Evolutionary conservation across 257 asterid species (phyloP).

Genomic region (Capsicum pubescens): DNA sequence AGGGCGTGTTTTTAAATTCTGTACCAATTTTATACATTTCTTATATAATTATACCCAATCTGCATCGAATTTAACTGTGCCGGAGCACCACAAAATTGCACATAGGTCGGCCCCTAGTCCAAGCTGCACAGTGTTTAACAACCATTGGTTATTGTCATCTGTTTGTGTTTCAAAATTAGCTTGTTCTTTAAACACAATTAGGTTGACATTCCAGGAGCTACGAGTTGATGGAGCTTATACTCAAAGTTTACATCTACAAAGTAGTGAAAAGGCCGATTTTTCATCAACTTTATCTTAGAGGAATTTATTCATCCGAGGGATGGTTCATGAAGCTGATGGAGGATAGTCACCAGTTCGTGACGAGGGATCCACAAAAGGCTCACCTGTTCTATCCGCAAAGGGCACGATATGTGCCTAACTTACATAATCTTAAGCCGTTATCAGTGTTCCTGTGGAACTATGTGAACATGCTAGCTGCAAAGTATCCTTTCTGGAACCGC

Average conservation of each 20-base stretch:
- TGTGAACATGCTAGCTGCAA: conserved; percentile 72
- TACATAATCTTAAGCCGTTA: conserved; percentile 76
- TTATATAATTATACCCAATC: too few relatives aligned
- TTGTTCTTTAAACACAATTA: conserved; percentile 23
- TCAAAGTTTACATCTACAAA: conserved; percentile 71
- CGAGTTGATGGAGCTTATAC: conserved; percentile 85
- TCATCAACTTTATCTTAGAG: conserved; percentile 65
- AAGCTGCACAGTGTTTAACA: background rate
- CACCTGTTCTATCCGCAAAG: conserved; percentile 79
- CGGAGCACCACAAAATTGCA: too few relatives aligned
- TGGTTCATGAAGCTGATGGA: conserved; percentile 91
- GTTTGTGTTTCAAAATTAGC: conserved; percentile 4
- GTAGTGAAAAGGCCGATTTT: conserved; percentile 81
- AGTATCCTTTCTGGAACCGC: conserved; percentile 90
- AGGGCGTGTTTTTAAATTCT: too few relatives aligned
- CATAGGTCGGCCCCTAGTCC: too few relatives aligned
- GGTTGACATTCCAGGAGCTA: conserved; percentile 68
- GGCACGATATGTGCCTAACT: conserved; percentile 68
- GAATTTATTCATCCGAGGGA: conserved; percentile 90
- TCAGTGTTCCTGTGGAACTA: conserved; percentile 64
- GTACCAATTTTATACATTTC: too few relatives aligned
- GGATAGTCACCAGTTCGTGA: conserved; percentile 58
- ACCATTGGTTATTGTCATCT: background rate
- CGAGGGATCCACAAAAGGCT: conserved; percentile 78
- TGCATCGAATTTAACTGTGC: too few relatives aligned